phyloP scores from a whole-genome alignment of 331 rosid genomes.

The Ulmus americana region DNA sequence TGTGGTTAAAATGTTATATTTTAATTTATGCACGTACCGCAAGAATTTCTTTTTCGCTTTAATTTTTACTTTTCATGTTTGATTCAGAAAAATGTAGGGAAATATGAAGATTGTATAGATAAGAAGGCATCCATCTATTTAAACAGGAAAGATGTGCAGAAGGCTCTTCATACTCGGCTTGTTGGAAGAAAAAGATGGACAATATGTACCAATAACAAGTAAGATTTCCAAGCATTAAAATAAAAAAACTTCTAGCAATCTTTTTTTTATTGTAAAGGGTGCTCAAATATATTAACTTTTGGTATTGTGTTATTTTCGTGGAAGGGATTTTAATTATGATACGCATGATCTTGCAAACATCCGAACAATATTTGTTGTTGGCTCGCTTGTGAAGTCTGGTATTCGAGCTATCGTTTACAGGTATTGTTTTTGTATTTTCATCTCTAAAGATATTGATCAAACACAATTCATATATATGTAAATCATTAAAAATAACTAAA shows the following conservation, averaged over 20 bases:
- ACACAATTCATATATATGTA: too few relatives aligned
- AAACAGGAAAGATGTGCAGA: neutral
- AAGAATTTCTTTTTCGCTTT: too few relatives aligned
- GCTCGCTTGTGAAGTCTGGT: slow-evolving; percentile 31
- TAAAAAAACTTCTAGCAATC: too few relatives aligned
- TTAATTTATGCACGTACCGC: too few relatives aligned
- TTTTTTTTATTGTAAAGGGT: too few relatives aligned
- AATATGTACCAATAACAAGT: neutral
- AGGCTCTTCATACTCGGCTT: neutral
- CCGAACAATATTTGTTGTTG: slow-evolving; percentile 25
- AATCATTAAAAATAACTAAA: too few relatives aligned
- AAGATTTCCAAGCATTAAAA: too few relatives aligned
- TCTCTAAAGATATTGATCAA: too few relatives aligned
- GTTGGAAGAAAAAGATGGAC: neutral
- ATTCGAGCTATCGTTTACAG: slow-evolving; percentile 32
- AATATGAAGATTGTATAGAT: neutral
- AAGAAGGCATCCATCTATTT: neutral
- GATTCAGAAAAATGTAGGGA: neutral
- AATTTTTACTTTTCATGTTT: too few relatives aligned
- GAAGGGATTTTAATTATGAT: slow-evolving; percentile 26
- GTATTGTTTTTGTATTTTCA: slow-evolving; percentile 1
- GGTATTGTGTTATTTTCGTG: neutral
- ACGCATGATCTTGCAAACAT: neutral
- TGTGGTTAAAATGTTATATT: too few relatives aligned
- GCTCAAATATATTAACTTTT: too few relatives aligned